Percentiles rank a stretch among this genome's conserved stretches.
phyloP scores from a whole-genome alignment of 495 filamentous ascomycete genomes.

The Achaetomiella virescens region DNA sequence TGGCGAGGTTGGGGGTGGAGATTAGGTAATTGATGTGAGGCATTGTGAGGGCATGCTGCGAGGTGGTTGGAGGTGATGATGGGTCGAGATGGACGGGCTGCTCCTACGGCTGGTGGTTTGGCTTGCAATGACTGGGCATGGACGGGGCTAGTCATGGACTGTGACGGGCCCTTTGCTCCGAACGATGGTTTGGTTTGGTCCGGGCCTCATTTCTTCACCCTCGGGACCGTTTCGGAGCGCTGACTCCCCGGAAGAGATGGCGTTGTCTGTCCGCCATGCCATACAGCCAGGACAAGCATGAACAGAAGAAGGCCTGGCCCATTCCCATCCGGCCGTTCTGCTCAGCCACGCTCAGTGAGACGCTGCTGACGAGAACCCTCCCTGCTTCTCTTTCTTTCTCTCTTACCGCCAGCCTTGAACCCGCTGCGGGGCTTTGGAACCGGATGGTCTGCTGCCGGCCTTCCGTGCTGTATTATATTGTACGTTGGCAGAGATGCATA shows the following conservation, averaged over 20 bases:
- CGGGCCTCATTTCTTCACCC: background rate
- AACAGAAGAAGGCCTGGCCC: no score
- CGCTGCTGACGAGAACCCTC: background rate
- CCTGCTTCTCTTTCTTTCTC: background rate
- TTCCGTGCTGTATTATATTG: slow-evolving; percentile 3
- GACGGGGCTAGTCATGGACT: background rate
- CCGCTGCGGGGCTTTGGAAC: background rate
- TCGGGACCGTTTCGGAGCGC: background rate
- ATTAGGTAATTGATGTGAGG: slow-evolving; percentile 48
- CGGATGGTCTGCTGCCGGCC: background rate
- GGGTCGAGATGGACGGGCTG: no score
- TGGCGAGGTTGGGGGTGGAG: slow-evolving; percentile 69
- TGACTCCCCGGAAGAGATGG: background rate
- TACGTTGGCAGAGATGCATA: background rate
- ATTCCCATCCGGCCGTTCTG: background rate
- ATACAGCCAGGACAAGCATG: no score
- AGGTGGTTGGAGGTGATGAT: background rate
- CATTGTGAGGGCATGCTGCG: background rate
- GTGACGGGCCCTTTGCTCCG: background rate
- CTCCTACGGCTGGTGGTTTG: background rate
- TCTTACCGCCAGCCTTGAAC: background rate
- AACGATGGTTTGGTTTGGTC: background rate
- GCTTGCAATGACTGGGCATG: no score
- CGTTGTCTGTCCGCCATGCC: background rate
- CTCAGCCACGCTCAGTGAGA: slow-evolving; percentile 10